These are phyloP conservation scores for Wickerhamomyces bovis DNA, from an alignment of 805 yeast species.

Conservation along the genomic window DNA sequence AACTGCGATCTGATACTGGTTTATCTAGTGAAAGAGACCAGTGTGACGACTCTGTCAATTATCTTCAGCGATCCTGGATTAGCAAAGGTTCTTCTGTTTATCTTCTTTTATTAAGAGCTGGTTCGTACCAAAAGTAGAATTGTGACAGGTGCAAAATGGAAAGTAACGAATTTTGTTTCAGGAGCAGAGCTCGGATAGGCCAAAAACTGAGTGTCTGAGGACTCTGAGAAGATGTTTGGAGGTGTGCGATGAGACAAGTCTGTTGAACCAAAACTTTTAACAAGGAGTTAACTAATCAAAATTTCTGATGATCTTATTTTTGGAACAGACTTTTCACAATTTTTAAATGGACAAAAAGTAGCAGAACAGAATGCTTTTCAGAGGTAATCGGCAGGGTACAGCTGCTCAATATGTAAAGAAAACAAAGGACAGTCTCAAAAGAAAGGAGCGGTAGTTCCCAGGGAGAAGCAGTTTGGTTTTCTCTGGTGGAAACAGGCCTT, in stretches of 20 bases:
- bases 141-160: background rate
- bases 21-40: background rate
- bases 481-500: background rate
- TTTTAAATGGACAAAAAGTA: background rate
- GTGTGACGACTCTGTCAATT: background rate
- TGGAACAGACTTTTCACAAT: background rate
- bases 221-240: too few species aligned
- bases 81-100: background rate
- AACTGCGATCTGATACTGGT: background rate
- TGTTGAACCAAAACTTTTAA: background rate
- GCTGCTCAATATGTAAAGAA: background rate
- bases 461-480: background rate
- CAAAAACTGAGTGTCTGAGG: too few species aligned
- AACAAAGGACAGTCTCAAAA: background rate
- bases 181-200: background rate
- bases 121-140: background rate
- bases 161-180: background rate
- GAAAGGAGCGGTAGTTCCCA: background rate
- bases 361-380: background rate
- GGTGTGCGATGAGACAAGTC: background rate
- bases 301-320: background rate
- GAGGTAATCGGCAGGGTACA: background rate
- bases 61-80: background rate
- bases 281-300: too few species aligned
- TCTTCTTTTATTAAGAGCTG: background rate